A percentile compares a stretch with the other conserved stretches of the same genome.
These are phyloP conservation scores for Echium plantagineum DNA, from an alignment of 257 asterid species.

Conservation along the genomic window DNA sequence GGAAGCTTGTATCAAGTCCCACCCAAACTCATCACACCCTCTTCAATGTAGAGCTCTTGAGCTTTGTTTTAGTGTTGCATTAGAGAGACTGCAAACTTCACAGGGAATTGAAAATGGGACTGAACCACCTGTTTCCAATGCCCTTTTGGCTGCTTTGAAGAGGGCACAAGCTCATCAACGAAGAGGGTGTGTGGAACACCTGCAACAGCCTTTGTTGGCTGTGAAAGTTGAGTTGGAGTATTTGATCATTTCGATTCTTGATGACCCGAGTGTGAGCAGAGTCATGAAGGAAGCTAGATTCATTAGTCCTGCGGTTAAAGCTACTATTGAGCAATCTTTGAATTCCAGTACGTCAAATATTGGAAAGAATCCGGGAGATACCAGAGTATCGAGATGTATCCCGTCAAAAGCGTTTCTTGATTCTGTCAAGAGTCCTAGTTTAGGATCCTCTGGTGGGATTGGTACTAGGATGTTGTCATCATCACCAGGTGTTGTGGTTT, in stretches of 20 bases:
- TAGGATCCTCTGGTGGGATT: too few species aligned
- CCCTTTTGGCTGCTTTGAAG: conserved; percentile 77
- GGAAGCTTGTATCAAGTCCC: conserved; percentile 85
- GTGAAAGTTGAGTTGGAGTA: conserved; percentile 84
- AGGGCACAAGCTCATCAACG: conserved; percentile 88
- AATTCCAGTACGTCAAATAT: conserved; percentile 8
- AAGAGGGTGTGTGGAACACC: conserved; percentile 82
- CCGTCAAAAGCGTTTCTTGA: too few species aligned
- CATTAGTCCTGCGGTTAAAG: conserved; percentile 76
- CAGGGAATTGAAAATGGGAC: conserved; percentile 20
- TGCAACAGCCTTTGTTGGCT: conserved; percentile 82
- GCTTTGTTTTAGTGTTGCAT: conserved; percentile 81
- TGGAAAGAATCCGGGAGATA: too few species aligned
- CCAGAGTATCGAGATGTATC: too few species aligned
- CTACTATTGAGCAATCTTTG: conserved; percentile 62
- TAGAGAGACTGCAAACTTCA: conserved; percentile 60
- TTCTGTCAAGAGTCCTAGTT: too few species aligned
- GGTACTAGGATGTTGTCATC: too few species aligned
- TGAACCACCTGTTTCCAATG: conserved; percentile 83
- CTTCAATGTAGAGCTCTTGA: conserved; percentile 92
- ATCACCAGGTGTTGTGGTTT: too few species aligned
- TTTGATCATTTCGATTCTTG: conserved; percentile 65
- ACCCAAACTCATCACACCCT: conserved; percentile 88
- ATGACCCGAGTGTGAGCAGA: conserved; percentile 82
- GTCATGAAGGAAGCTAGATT: conserved; percentile 89